These are phyloP conservation scores for Glycine soja DNA, from an alignment of 306 rosid species.

Conservation along the genomic window DNA sequence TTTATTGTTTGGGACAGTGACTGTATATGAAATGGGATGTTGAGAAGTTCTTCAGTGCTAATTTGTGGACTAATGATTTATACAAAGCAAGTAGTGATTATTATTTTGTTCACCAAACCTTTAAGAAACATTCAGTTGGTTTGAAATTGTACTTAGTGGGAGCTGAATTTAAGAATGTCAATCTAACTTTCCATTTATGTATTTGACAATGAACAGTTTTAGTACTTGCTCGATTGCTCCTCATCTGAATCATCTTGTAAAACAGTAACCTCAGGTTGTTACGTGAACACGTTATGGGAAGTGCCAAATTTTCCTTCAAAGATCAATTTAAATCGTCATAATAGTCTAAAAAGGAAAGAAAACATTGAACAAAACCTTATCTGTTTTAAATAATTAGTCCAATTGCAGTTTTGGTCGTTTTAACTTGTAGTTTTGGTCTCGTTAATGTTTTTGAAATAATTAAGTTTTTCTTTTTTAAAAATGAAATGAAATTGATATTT, in stretches of 20 bases:
- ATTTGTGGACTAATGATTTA: constrained; percentile 3
- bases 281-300: not conserved
- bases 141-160: no score
- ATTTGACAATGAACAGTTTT: no score
- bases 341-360: not conserved
- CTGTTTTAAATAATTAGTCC: not conserved
- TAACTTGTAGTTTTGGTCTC: not conserved
- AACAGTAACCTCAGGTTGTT: no score
- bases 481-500: not conserved
- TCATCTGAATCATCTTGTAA: no score
- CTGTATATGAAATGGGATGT: constrained; percentile 9
- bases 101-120: not conserved
- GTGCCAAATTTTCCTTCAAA: not conserved
- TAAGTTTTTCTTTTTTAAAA: not conserved
- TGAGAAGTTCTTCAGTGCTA: constrained; percentile 13
- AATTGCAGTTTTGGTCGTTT: not conserved
- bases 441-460: not conserved
- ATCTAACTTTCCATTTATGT: no score
- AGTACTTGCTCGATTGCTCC: no score
- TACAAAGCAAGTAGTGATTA: not conserved
- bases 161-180: no score
- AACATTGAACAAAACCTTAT: not conserved
- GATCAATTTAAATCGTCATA: no score
- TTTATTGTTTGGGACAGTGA: constrained; percentile 9
- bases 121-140: no score